Conservation (phyloP, 2,329 filamentous ascomycete species). For the Thelonectria olida region DNA sequence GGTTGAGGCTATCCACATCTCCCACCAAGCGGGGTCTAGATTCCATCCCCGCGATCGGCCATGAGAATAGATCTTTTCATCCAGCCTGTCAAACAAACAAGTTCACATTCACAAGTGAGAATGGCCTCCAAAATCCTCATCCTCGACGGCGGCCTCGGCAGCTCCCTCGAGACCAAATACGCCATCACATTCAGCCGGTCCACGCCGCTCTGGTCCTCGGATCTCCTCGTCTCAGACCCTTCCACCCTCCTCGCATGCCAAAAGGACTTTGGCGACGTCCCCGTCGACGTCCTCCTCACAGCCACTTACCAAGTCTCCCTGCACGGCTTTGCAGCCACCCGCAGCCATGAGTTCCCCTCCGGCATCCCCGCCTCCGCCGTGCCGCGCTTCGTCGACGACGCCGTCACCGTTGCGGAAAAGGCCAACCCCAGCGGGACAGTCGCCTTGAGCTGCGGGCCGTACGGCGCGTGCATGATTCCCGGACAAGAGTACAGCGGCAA, state of each 20-base stretch:
- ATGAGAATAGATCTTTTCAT: neutral
- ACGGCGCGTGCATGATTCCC: conserved; percentile 73
- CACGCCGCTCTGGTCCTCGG: conserved; percentile 74
- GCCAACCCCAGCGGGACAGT: conserved; percentile 49
- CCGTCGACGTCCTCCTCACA: conserved; percentile 71
- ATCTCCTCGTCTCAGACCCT: conserved; percentile 66
- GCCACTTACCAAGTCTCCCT: conserved; percentile 73
- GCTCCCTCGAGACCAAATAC: conserved; percentile 69
- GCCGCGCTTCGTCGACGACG: conserved; percentile 52
- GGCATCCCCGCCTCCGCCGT: conserved; percentile 55
- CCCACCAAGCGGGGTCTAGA: conserved; percentile 13
- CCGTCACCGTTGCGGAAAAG: conserved; percentile 53
- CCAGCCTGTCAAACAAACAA: neutral
- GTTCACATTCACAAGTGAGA: too few relatives aligned
- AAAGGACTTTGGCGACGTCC: conserved; percentile 62
- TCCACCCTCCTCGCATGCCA: conserved; percentile 64
- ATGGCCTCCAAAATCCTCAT: conserved; percentile 53
- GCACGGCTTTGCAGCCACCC: conserved; percentile 64
- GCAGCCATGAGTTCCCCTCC: conserved; percentile 49
- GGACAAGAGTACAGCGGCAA: conserved; percentile 71
- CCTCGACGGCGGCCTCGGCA: conserved; percentile 74
- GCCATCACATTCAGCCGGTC: conserved; percentile 58
- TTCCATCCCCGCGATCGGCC: conserved; percentile 16
- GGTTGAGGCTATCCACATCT: conserved; percentile 2
- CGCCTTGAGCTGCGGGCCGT: conserved; percentile 71